Evolutionary conservation across 78 protist species (phyloP).

Genomic region (Emiliania huxleyi): DNA sequence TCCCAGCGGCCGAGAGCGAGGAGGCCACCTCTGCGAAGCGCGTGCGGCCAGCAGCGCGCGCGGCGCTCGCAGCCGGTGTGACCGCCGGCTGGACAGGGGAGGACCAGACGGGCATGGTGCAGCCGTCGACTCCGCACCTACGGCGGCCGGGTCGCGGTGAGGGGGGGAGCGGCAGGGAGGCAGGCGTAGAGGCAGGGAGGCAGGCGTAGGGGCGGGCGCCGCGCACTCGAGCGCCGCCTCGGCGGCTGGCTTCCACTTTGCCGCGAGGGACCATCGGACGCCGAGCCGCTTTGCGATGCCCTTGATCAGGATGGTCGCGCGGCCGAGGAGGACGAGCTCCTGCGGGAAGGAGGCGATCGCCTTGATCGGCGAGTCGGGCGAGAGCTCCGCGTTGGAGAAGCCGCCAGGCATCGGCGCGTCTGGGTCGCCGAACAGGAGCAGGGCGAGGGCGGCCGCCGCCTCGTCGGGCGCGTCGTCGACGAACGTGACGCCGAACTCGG

Average conservation of each 20-base stretch:
- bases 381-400: neutral
- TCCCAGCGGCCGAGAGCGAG: too few species aligned
- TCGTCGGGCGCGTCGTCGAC: neutral
- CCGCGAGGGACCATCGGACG: slow-evolving; percentile 15
- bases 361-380: neutral
- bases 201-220: too few species aligned
- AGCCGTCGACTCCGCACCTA: too few species aligned
- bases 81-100: too few species aligned
- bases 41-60: too few species aligned
- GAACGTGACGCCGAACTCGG: neutral
- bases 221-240: neutral
- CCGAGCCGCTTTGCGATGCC: slow-evolving; percentile 23
- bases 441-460: slow-evolving; percentile 16
- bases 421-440: slow-evolving; percentile 23
- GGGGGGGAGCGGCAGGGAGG: too few species aligned
- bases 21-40: too few species aligned
- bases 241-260: neutral
- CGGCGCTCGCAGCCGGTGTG: too few species aligned
- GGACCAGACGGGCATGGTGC: too few species aligned
- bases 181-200: too few species aligned
- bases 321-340: slow-evolving; percentile 19
- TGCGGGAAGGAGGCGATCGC: slow-evolving; percentile 18
- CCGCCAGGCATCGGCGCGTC: neutral
- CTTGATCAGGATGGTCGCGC: slow-evolving; percentile 27
- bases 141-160: too few species aligned